Base-by-base conservation (phyloP, 1,284 basidiomycete genomes). In the Boletus putidus region DNA sequence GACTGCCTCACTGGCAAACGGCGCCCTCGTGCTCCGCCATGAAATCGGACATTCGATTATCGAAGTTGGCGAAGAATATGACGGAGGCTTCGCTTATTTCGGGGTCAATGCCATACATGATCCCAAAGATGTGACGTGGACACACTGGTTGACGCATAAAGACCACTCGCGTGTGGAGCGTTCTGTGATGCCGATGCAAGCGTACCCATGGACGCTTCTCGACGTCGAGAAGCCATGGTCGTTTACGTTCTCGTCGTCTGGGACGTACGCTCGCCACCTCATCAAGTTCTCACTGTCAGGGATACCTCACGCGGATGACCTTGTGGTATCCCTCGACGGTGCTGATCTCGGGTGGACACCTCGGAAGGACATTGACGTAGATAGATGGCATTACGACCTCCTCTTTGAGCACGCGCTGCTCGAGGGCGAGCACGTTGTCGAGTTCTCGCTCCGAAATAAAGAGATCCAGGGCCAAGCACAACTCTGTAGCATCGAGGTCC, bases 21-120 rank as follows among this genome's bases (percentile, higher is more conserved):
- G 91, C 0, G 83, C 89, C 11, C 79, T 91, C 8, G 88, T 93
- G 0, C 79, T 94, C 31, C 83, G 91, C 11, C 92, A 93, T 68
- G 92, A 94, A 72, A 83, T 94, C 3, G 91, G 92, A 0, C 88
- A 91, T 71, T 89, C 87, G n/a, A 83, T 91, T 55, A 88, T 91
- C 62, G 76, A 82, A 3, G 87, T 91, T 9, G 92, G 92, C 10
- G 92, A 94, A 73, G 92, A 94, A 75, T 94, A 94, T 68, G 92
- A 94, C 63, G 91, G 91, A 4, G 90, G 90, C 1, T 86, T 75
- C 61, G 86, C 78, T 4, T 94, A 94, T 71, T 89, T 82, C 62
- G 92, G 92, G 5, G 81, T 81, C 45, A 92, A 94, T 69, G 81
- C 89, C 6, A 81, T 78, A 29, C 75, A 80, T 43, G 70, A 83